Evolutionary conservation across 352 stramenopile species (phyloP), one percentile per base, ranked within the genome.

Genomic region (Phytophthora pseudosyringae): DNA sequence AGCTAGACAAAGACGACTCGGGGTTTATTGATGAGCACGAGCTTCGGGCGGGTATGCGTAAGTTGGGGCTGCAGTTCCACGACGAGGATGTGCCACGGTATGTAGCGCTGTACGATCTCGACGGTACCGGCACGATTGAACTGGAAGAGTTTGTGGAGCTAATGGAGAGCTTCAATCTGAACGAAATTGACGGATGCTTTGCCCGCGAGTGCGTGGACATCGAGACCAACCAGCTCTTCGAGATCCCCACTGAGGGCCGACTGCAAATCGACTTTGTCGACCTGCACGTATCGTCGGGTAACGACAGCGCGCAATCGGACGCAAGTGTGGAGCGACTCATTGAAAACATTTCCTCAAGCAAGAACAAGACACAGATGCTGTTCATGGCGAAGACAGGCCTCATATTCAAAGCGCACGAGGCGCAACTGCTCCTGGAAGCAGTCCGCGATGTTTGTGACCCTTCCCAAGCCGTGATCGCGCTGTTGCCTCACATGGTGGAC

Each of bases 361-460:
- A 91, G 65, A 89, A 90, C 61, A 91, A 94, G 64, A 77, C 66
- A 5, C 85, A 92, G 49, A 94, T 94, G 80, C 69, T 94, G 18
- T 61, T 76, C 26, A 94, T 94, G 80, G 83, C 83, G 53, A 93
- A 94, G 57, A 80, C 81, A 0, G 83, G 86, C 8, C 73, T 93
- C 12, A 80, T 76, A 44, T 94, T 94, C 51, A 86, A 82, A 45
- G 73, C 73, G 10, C 54, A 78, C 21, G 83, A 94, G 38, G 86
- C 86, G 5, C 86, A 94, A 56, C 55, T 88, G 5, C 73, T 94
- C 32, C 66, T 94, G 5, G 77, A 91, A 41, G 76, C 68, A n/a
- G 78, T 91, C 7, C 61, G 73, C 3, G 86, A 94, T 26, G 76
- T 87, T 13, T 83, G 78, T 39, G 83, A 94, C 43, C 45, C 82